Conservation (phyloP, 2,329 filamentous ascomycete species). For the Aspergillus brunneoviolaceus region DNA sequence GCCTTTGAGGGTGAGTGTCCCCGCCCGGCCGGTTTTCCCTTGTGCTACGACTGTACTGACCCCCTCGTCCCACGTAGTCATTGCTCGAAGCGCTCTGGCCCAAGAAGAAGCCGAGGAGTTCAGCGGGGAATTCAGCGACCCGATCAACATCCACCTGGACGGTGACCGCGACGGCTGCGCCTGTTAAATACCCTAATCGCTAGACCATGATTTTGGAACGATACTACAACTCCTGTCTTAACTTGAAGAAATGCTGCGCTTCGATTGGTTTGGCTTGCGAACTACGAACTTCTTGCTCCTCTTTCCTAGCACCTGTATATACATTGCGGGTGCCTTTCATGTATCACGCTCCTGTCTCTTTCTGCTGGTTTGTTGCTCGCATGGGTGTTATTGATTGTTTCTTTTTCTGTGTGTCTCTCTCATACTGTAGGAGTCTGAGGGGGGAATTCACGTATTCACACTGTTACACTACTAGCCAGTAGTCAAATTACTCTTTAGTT, state of each 20-base stretch:
- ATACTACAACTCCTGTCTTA: conserved; percentile 18
- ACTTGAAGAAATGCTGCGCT: conserved; percentile 15
- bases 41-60: conserved; percentile 5
- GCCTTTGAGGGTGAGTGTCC: conserved; percentile 64
- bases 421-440: conserved; percentile 26
- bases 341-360: conserved; percentile 14
- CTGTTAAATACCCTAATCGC: conserved; percentile 60
- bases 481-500: not conserved
- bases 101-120: conserved; percentile 99
- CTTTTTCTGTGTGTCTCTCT: conserved; percentile 14
- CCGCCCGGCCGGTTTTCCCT: not conserved
- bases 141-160: conserved; percentile 97
- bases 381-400: conserved; percentile 15
- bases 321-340: conserved; percentile 17
- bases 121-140: conserved; percentile 94
- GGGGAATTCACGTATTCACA: not conserved
- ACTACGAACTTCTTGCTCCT: not conserved
- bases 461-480: not conserved
- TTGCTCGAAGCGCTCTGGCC: conserved; percentile 89
- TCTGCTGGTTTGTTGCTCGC: conserved; percentile 16
- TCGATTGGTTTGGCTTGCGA: conserved; percentile 1
- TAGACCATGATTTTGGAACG: conserved; percentile 27
- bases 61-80: conserved; percentile 60
- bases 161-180: conserved; percentile 90
- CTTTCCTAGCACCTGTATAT: conserved; percentile 15